phyloP scores from a whole-genome alignment of 2,329 filamentous ascomycete species.

The Rhytidhysteron rufulum region DNA sequence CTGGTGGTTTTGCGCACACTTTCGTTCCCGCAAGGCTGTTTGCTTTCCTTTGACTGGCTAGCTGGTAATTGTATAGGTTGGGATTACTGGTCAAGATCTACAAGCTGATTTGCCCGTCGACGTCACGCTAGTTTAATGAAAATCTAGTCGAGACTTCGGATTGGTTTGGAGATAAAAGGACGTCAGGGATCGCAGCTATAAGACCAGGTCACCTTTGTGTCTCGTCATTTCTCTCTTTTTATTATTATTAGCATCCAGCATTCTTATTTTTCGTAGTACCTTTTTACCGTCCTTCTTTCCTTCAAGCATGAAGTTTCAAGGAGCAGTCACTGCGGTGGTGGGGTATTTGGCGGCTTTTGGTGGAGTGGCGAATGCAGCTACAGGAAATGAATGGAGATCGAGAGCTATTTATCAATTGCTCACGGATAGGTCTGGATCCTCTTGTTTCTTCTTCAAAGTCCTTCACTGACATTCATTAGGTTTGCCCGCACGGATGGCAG shows the following conservation, averaged over 20 bases:
- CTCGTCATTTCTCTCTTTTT: neutral
- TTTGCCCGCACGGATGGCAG: slow-evolving; percentile 39
- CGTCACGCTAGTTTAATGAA: slow-evolving; percentile 1
- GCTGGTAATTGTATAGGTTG: neutral
- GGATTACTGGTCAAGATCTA: neutral
- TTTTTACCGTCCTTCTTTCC: neutral
- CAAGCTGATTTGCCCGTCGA: neutral
- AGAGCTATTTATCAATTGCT: slow-evolving; percentile 42
- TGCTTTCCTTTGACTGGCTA: neutral
- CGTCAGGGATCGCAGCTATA: neutral
- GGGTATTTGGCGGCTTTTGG: slow-evolving; percentile 4
- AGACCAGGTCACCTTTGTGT: neutral
- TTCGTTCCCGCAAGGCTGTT: no score
- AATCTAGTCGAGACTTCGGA: neutral
- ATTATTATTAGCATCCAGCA: neutral
- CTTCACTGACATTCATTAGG: no score
- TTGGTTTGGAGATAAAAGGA: neutral
- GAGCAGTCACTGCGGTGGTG: slow-evolving; percentile 4
- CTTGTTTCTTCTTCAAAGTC: neutral
- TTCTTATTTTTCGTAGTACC: neutral
- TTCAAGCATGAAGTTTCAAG: neutral
- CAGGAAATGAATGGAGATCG: slow-evolving; percentile 34
- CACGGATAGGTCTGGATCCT: slow-evolving; percentile 33
- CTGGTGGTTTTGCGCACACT: no score
- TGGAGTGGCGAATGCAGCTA: slow-evolving; percentile 17